phyloP scores from a whole-genome alignment of 2,329 filamentous ascomycete genomes.

The Botrytis fragariae region DNA sequence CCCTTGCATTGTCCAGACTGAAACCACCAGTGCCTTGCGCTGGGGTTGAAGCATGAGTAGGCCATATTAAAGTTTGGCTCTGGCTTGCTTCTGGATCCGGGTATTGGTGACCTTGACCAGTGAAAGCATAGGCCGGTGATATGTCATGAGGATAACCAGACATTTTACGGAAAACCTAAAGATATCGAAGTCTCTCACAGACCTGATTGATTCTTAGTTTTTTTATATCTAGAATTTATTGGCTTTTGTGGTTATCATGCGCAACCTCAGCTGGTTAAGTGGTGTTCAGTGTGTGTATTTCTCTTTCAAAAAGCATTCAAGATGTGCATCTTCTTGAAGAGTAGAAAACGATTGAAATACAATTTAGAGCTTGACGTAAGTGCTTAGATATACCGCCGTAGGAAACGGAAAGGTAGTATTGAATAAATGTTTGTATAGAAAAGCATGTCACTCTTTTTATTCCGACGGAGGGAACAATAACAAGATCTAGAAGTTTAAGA shows the following conservation, averaged over 20 bases:
- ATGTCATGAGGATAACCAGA: background rate
- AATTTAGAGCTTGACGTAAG: background rate
- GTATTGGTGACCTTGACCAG: constrained; percentile 18
- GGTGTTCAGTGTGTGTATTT: background rate
- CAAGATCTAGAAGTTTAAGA: background rate
- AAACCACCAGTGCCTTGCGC: background rate
- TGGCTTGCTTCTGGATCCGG: constrained; percentile 25
- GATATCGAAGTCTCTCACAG: background rate
- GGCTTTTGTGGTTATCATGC: background rate
- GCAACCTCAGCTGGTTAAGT: background rate
- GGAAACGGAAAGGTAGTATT: background rate
- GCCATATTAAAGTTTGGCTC: constrained; percentile 17
- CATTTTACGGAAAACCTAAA: background rate
- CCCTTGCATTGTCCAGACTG: constrained; percentile 10
- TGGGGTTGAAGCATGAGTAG: background rate
- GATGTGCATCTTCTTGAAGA: background rate
- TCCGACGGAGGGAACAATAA: background rate
- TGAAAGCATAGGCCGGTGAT: background rate
- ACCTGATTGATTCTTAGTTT: background rate
- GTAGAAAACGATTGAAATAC: background rate
- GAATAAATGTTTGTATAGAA: background rate
- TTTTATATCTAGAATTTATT: background rate
- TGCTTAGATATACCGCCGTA: background rate
- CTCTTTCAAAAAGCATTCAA: background rate
- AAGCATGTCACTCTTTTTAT: background rate